These are phyloP conservation scores for Cordyceps cateniannulata DNA, from an alignment of 2,329 filamentous ascomycete species.

Conservation along the genomic window DNA sequence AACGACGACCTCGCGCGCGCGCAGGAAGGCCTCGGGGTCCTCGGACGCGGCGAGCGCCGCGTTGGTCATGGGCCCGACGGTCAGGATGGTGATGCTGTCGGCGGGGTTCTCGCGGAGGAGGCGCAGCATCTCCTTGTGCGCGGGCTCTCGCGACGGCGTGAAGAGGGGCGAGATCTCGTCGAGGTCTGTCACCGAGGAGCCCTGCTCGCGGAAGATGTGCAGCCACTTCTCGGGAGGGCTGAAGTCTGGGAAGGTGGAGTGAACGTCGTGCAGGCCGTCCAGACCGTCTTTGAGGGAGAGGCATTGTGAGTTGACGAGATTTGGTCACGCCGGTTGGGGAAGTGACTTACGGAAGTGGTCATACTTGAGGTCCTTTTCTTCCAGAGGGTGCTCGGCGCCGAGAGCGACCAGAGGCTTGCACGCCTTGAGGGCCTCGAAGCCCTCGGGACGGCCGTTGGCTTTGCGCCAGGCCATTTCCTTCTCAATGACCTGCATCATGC, in stretches of 20 bases:
- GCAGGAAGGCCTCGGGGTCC: constrained; percentile 83
- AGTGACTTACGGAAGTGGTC: constrained; percentile 75
- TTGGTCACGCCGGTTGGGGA: background rate
- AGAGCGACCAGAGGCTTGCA: constrained; percentile 80
- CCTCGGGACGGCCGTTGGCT: constrained; percentile 56
- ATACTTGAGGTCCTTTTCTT: constrained; percentile 71
- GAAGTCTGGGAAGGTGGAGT: constrained; percentile 67
- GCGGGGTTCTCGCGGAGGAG: constrained; percentile 74
- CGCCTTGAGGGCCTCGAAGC: constrained; percentile 65
- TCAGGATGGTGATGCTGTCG: constrained; percentile 83
- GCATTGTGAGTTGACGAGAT: background rate
- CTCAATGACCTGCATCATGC: constrained; percentile 86
- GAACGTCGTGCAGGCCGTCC: constrained; percentile 73
- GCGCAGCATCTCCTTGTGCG: constrained; percentile 85
- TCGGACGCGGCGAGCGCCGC: constrained; percentile 80
- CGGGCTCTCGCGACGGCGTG: constrained; percentile 63
- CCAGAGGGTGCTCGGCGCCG: constrained; percentile 78
- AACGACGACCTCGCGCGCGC: constrained; percentile 83
- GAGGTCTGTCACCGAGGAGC: constrained; percentile 26
- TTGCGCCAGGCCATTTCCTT: constrained; percentile 82
- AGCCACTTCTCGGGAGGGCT: constrained; percentile 70
- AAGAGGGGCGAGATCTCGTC: constrained; percentile 56
- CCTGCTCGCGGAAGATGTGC: constrained; percentile 47
- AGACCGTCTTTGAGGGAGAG: constrained; percentile 51
- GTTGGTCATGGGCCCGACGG: constrained; percentile 89